Percentiles rank a stretch among this genome's conserved stretches.
These are phyloP conservation scores for Penicillium fimorum DNA, from an alignment of 495 filamentous ascomycete species.

Conservation along the genomic window DNA sequence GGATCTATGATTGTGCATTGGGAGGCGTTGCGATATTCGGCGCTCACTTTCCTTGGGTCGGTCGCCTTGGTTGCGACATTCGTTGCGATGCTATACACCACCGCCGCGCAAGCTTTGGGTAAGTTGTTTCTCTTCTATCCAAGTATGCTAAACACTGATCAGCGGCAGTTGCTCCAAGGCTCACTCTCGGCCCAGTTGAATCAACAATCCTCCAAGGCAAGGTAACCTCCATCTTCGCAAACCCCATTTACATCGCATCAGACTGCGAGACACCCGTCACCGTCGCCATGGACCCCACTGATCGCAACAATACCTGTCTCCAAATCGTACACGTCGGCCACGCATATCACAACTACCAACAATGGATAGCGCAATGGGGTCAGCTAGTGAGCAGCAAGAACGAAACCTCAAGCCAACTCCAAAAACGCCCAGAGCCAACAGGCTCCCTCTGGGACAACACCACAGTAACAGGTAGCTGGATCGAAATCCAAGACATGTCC, in stretches of 20 bases:
- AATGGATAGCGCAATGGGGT: slow-evolving; percentile 50
- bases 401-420: slow-evolving; percentile 35
- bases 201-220: slow-evolving; percentile 47
- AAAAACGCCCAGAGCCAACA: slow-evolving; percentile 48
- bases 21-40: slow-evolving; percentile 60
- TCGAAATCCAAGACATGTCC: slow-evolving; percentile 49
- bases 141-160: background rate
- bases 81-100: slow-evolving; percentile 67
- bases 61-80: slow-evolving; percentile 59
- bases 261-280: slow-evolving; percentile 61
- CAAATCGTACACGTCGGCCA: slow-evolving; percentile 62
- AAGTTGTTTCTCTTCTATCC: background rate
- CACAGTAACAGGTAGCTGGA: slow-evolving; percentile 60
- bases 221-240: slow-evolving; percentile 59
- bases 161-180: slow-evolving; percentile 57
- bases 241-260: slow-evolving; percentile 48
- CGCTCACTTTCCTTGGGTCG: slow-evolving; percentile 54
- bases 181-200: slow-evolving; percentile 52
- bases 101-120: slow-evolving; percentile 67
- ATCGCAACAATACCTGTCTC: slow-evolving; percentile 55
- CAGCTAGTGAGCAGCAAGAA: slow-evolving; percentile 34
- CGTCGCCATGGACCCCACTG: slow-evolving; percentile 26
- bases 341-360: slow-evolving; percentile 54
- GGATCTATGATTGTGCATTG: slow-evolving; percentile 67
- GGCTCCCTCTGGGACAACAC: slow-evolving; percentile 65